Conservation (phyloP, 305 asterid species). For the Solanum hybrid region DNA sequence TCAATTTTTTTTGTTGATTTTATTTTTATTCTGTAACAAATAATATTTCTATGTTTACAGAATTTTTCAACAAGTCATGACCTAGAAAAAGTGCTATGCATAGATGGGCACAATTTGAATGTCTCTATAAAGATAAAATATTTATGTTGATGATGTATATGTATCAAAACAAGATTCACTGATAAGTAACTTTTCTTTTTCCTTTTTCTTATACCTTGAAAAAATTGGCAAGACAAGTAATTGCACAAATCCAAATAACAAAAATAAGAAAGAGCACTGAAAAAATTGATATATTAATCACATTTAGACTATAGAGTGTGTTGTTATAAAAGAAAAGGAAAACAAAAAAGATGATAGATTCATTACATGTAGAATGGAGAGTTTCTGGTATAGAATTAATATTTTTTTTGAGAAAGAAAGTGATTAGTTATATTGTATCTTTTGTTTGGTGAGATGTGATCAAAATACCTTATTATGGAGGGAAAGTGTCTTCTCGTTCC, state of each 20-base stretch:
- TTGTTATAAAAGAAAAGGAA: neutral
- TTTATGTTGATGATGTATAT: neutral
- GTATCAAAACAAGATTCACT: neutral
- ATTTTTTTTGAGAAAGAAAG: neutral
- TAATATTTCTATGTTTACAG: too few species aligned
- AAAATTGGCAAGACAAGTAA: neutral
- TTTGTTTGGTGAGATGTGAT: too few species aligned
- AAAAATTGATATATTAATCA: neutral
- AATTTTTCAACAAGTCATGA: too few species aligned
- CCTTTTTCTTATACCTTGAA: neutral
- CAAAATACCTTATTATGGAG: too few species aligned
- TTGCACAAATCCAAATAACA: neutral
- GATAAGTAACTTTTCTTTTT: neutral
- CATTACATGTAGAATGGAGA: neutral
- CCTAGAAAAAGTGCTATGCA: too few species aligned
- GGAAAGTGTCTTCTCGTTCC: too few species aligned
- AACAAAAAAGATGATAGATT: neutral
- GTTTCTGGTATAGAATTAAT: too few species aligned
- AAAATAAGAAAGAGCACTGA: neutral
- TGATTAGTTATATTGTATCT: too few species aligned
- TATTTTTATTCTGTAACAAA: too few species aligned
- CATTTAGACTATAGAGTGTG: neutral
- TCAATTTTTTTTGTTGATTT: neutral
- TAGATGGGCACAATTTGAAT: too few species aligned
- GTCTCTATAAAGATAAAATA: neutral